Percentiles rank a stretch among this genome's conserved stretches.
These are phyloP conservation scores for Lentinula boryana DNA, from an alignment of 768 basidiomycete species.

Conservation along the genomic window DNA sequence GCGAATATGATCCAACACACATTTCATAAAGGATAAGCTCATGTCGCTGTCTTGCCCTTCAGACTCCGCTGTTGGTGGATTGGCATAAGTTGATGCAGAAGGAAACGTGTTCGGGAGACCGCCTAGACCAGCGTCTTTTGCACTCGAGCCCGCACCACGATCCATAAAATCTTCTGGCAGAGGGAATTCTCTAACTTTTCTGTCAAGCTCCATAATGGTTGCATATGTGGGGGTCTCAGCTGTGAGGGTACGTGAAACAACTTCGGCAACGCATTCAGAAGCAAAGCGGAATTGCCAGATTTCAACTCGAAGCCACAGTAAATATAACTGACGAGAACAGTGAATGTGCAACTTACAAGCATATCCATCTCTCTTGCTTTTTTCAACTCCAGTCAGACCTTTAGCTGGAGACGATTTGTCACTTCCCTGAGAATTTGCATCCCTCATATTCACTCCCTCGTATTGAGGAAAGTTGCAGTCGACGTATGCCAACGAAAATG, in stretches of 20 bases:
- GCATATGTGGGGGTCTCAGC: constrained; percentile 59
- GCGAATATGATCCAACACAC: constrained; percentile 42
- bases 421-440: constrained; percentile 9
- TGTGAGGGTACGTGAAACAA: constrained; percentile 53
- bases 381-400: background rate
- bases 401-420: background rate
- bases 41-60: constrained; percentile 19
- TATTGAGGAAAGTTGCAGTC: constrained; percentile 59
- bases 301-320: constrained; percentile 34
- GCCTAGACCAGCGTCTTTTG: constrained; percentile 13
- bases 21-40: constrained; percentile 34
- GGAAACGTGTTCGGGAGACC: constrained; percentile 4
- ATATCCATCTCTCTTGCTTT: constrained; percentile 17
- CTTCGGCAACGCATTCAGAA: constrained; percentile 57
- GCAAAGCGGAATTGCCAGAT: constrained; percentile 63
- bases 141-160: background rate
- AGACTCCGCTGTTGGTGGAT: background rate
- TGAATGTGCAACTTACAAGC: constrained; percentile 8
- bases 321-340: background rate
- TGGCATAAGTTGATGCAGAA: constrained; percentile 8
- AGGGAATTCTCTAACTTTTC: constrained; percentile 61
- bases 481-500: constrained; percentile 57
- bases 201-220: constrained; percentile 63
- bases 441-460: constrained; percentile 21
- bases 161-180: constrained; percentile 41